Base-by-base conservation (phyloP, 2,329 filamentous ascomycete genomes). In the Colletotrichum navitas region DNA sequence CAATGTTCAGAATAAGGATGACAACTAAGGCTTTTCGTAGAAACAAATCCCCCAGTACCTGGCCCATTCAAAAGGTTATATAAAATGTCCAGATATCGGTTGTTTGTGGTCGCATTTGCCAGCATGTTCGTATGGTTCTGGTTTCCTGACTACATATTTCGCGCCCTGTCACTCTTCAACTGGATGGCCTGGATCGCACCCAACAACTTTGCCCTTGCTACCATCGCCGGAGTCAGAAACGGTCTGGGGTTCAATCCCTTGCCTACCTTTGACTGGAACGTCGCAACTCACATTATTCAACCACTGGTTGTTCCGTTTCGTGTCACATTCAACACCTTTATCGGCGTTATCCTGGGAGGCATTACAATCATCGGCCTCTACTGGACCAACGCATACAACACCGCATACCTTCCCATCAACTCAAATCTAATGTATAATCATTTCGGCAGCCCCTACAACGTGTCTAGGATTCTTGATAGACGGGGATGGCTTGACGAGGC, bases 181-280 rank as follows among this genome's bases (percentile, higher is more conserved):
- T 88, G 85, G 84, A 80, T 85, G 36, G 83, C 83, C 0, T 88
- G 86, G 85, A 86, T 87, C 58, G 78, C 81, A 0, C 85, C 85
- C 0, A 74, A 78, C 36, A 84, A 80, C 58, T 73, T 79, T 36
- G 79, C 76, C 1, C 75, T 84, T 1, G 78, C 79, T 10, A 70
- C 80, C 10, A 75, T 84, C 26, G 75, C 78, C 0, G 82, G 82
- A 6, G 77, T 77, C 16, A 78, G 77, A 0, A 82, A 79, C 16
- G 82, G 82, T 2, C 74, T 84, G 2, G 82, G 82, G 1, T 55
- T 83, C 29, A 83, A 83, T 59, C 80, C 79, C 0, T 52, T 81
- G 0, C 80, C 82, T 0, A 82, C 82, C 0, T 79, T 84, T 0
- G 82, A 84, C 73, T 84, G 82, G 82, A 83, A 82, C 63, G 73